Percentiles rank a stretch among this genome's conserved stretches.
phyloP scores from a whole-genome alignment of 2,329 filamentous ascomycete species.

The Neofusicoccum sp. region DNA sequence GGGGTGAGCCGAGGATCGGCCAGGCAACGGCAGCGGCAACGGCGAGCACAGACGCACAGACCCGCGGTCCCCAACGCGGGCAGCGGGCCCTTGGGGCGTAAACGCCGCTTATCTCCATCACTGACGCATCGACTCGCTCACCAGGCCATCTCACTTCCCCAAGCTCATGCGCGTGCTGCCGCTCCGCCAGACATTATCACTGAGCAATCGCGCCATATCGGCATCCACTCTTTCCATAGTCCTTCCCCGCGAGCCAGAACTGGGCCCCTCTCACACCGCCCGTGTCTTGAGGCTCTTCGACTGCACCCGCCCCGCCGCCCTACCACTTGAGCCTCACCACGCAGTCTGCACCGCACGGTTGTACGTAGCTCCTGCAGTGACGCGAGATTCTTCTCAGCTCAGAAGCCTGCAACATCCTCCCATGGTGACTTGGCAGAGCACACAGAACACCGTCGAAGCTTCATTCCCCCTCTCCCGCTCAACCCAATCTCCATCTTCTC shows the following conservation, averaged over 20 bases:
- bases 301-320: no score
- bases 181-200: no score
- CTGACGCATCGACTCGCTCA: slow-evolving; percentile 2
- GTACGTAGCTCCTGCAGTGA: no score
- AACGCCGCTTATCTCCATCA: slow-evolving; percentile 9
- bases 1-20: slow-evolving; percentile 8
- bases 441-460: no score
- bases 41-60: slow-evolving; percentile 6
- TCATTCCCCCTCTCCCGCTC: no score
- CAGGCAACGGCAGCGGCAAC: background rate
- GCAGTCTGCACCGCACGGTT: no score
- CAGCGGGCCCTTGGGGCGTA: slow-evolving; percentile 4
- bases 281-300: no score
- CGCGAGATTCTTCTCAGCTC: no score
- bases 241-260: background rate
- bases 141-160: background rate
- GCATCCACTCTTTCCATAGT: no score
- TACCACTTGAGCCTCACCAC: background rate
- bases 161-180: background rate
- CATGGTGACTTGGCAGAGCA: no score
- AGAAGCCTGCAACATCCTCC: no score
- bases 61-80: background rate
- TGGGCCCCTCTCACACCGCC: slow-evolving; percentile 9
- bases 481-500: background rate
- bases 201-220: no score